phyloP scores from a whole-genome alignment of 2,329 filamentous ascomycete species.

The Paracoccidioides lutzii region DNA sequence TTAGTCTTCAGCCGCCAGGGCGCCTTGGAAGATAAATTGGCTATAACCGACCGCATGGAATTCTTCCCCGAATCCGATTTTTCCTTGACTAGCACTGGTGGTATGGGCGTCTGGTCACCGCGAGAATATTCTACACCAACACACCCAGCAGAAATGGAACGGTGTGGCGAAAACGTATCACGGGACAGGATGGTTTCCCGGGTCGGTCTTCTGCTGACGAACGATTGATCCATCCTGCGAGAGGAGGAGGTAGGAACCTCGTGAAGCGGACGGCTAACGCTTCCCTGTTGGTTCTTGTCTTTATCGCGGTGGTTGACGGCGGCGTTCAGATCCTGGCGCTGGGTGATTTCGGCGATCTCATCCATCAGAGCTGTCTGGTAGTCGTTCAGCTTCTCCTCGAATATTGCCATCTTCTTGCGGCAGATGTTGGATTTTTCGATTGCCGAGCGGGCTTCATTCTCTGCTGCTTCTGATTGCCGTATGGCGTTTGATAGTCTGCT shows the following conservation, averaged over 20 bases:
- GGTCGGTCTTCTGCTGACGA: neutral
- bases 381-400: neutral
- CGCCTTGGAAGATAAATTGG: neutral
- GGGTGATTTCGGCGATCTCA: neutral
- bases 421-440: neutral
- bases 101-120: neutral
- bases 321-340: neutral
- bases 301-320: neutral
- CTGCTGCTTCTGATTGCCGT: neutral
- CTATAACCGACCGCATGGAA: constrained; percentile 1
- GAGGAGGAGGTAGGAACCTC: neutral
- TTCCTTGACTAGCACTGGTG: neutral
- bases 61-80: neutral
- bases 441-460: neutral
- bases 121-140: neutral
- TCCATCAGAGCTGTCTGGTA: neutral
- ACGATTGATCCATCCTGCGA: neutral
- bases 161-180: neutral
- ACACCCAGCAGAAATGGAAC: neutral
- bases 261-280: neutral
- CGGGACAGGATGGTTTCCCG: neutral
- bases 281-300: neutral
- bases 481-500: neutral
- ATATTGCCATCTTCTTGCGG: neutral
- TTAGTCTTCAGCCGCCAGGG: neutral